These are phyloP conservation scores for Pholiota microspora DNA, from an alignment of 768 basidiomycete species.

Conservation along the genomic window DNA sequence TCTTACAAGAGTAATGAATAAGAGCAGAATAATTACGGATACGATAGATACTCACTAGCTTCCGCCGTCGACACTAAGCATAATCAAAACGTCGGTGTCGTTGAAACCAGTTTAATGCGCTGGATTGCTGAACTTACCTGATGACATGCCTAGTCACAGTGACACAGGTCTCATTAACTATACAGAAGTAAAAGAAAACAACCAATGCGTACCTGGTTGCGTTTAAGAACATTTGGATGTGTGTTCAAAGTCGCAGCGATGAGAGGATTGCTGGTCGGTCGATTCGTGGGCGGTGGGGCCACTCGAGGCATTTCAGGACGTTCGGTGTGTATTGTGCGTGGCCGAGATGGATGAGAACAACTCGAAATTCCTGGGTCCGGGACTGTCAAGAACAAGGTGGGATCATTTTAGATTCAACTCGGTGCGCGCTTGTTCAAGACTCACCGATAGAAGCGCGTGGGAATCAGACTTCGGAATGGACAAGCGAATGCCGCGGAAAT, in stretches of 20 bases:
- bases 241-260: slow-evolving; percentile 16
- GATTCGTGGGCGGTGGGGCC: slow-evolving; percentile 14
- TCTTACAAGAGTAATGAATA: slow-evolving; percentile 33
- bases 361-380: slow-evolving; percentile 2
- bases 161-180: slow-evolving; percentile 2
- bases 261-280: slow-evolving; percentile 16
- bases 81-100: not conserved
- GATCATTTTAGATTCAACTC: slow-evolving; percentile 16
- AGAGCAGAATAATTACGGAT: slow-evolving; percentile 1
- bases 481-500: slow-evolving; percentile 1
- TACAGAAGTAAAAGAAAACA: not conserved
- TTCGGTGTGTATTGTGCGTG: not conserved
- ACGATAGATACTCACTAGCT: slow-evolving; percentile 51
- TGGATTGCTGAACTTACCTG: slow-evolving; percentile 34
- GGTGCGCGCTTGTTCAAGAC: slow-evolving; percentile 15
- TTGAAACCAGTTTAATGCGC: not conserved
- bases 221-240: slow-evolving; percentile 49
- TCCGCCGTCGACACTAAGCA: slow-evolving; percentile 64
- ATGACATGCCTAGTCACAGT: slow-evolving; percentile 46
- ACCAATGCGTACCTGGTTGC: slow-evolving; percentile 43
- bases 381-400: slow-evolving; percentile 17
- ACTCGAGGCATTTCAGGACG: slow-evolving; percentile 19
- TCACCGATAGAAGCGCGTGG: slow-evolving; percentile 7
- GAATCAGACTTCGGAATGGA: slow-evolving; percentile 2
- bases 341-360: not conserved